Conservation (phyloP, 2,329 filamentous ascomycete genomes). For the Calycina herbarum region DNA sequence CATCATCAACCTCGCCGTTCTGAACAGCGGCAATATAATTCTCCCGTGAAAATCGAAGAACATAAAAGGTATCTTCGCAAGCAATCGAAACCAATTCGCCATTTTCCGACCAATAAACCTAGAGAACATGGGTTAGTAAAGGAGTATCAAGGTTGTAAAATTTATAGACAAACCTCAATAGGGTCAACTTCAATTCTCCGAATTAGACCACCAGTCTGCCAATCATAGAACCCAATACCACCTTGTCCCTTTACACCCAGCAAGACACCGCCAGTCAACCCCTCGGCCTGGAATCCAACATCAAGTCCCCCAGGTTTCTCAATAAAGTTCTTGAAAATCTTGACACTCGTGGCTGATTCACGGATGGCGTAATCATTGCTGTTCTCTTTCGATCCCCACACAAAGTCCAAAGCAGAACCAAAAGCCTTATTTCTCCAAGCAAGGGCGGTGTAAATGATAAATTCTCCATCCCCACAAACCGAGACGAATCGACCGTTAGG, state of each 20-base stretch:
- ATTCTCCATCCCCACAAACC: slow-evolving; percentile 94
- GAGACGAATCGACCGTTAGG: slow-evolving; percentile 88
- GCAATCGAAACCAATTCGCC: slow-evolving; percentile 91
- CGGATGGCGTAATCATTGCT: slow-evolving; percentile 98
- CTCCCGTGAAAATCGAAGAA: slow-evolving; percentile 87
- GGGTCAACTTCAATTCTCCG: slow-evolving; percentile 84
- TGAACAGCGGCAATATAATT: slow-evolving; percentile 83
- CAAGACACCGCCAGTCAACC: slow-evolving; percentile 82
- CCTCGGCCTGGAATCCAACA: slow-evolving; percentile 93
- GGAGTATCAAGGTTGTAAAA: no score
- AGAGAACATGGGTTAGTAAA: slow-evolving; percentile 20
- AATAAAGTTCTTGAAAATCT: slow-evolving; percentile 97
- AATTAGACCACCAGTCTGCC: slow-evolving; percentile 85
- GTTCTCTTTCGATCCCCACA: slow-evolving; percentile 95
- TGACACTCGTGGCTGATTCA: slow-evolving; percentile 90
- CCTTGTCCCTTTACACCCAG: slow-evolving; percentile 94
- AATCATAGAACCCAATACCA: slow-evolving; percentile 94
- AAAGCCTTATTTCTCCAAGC: slow-evolving; percentile 98
- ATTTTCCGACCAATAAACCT: slow-evolving; percentile 97
- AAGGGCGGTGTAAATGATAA: slow-evolving; percentile 97
- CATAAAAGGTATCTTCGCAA: slow-evolving; percentile 94
- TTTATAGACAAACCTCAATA: slow-evolving; percentile 42
- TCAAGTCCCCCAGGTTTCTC: slow-evolving; percentile 87
- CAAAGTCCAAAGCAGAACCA: slow-evolving; percentile 91
- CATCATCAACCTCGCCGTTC: slow-evolving; percentile 75